Evolutionary conservation across 306 rosid species (phyloP).

Genomic region (Cucurbita pepo): DNA sequence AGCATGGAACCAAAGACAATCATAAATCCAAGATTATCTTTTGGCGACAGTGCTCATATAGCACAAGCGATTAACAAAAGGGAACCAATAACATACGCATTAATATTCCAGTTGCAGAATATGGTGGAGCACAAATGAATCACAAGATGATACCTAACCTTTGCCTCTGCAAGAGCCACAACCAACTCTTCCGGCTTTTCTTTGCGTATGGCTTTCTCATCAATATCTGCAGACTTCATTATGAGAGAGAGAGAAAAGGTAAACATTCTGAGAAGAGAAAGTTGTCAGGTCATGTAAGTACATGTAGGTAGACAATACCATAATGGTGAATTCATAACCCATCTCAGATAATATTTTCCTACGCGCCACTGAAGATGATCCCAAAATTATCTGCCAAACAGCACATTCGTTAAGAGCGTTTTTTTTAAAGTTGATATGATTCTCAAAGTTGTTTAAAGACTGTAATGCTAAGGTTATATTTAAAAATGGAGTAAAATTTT

Average conservation of each 20-base stretch:
- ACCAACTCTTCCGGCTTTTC: conserved; percentile 79
- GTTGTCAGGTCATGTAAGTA: neutral
- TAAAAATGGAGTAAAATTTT: neutral
- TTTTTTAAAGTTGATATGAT: neutral
- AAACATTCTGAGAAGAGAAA: neutral
- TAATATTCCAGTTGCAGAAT: neutral
- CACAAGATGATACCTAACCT: conserved; percentile 29
- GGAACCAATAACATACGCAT: neutral
- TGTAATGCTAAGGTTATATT: neutral
- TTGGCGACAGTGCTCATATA: neutral
- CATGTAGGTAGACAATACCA: conserved; percentile 6
- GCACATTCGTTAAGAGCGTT: neutral
- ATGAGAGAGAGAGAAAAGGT: neutral
- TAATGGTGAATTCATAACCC: conserved; percentile 14
- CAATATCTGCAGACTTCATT: conserved; percentile 80
- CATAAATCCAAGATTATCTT: neutral
- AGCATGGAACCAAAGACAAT: neutral
- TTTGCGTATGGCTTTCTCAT: conserved; percentile 72
- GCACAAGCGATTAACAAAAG: neutral
- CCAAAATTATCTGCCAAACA: conserved; percentile 12
- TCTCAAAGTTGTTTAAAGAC: neutral
- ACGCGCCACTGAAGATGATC: conserved; percentile 12
- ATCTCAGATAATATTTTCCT: conserved; percentile 12
- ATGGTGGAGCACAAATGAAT: neutral
- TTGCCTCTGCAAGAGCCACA: conserved; percentile 83